Evolutionary conservation across 768 basidiomycete genomes (phyloP).

Genomic region (Boletus tomentosulus): DNA sequence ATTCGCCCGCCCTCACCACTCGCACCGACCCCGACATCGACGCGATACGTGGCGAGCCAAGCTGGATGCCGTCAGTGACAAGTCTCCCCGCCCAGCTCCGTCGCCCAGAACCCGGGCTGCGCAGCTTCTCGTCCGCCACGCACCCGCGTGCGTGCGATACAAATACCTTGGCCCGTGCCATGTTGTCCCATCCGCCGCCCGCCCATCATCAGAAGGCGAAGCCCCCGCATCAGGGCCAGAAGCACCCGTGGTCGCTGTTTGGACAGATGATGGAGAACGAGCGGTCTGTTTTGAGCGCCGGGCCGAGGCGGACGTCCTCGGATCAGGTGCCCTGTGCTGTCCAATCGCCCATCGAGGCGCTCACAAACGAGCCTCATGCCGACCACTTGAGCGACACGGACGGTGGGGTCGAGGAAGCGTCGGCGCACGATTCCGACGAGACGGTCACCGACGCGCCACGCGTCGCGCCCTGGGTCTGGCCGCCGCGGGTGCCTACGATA

Average conservation of each 20-base stretch:
- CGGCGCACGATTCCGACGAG: background rate
- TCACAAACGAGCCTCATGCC: background rate
- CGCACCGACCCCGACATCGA: background rate
- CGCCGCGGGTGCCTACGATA: constrained; percentile 33
- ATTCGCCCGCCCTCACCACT: background rate
- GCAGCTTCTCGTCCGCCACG: constrained; percentile 8
- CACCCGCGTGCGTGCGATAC: background rate
- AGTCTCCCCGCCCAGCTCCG: background rate
- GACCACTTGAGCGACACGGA: background rate
- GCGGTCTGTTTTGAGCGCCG: constrained; percentile 18
- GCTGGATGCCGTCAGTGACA: constrained; percentile 16
- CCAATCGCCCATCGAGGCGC: constrained; percentile 3
- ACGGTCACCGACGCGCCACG: constrained; percentile 2
- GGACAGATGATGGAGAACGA: constrained; percentile 70
- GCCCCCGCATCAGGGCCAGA: too few relatives aligned
- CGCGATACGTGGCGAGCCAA: constrained; percentile 5
- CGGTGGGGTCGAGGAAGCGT: background rate
- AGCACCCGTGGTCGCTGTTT: constrained; percentile 59
- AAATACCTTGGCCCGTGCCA: constrained; percentile 3
- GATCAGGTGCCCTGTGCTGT: constrained; percentile 1
- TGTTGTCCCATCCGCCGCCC: background rate
- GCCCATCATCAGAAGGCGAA: background rate
- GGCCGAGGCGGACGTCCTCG: constrained; percentile 5
- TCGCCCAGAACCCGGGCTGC: constrained; percentile 3
- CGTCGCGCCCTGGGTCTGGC: constrained; percentile 5